Evolutionary conservation across 257 asterid genomes (phyloP), one percentile per base, ranked within the genome.

Genomic region (Salvia rosmarinus): DNA sequence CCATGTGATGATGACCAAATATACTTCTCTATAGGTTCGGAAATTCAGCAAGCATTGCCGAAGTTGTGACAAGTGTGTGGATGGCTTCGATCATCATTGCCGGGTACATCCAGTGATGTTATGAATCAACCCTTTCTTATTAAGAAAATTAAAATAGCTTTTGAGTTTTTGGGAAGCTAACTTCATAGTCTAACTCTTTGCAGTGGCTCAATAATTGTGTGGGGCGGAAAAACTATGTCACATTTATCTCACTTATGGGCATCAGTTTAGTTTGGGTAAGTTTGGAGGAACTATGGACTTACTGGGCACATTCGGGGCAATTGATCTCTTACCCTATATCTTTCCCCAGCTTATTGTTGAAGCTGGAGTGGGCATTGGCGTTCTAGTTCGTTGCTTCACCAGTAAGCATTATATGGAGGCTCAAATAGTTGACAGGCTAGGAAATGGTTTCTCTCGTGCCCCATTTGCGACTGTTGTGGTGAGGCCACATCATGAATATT

Each of bases 181-280:
- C 82, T 56, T 74, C 54, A 59, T 75, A 30, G 4, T 70, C 42
- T 77, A 56, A 64, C 25, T 13, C 28, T 39, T 68, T 83, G 71
- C 83, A 95, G 99, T 95, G 99, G 99, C 95, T 95, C 70, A 95
- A 95, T 74, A 95, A 95, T 82, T 95, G 99, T 67, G 98, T 95
- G 20, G 98, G 99, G 39, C 85, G 96, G 50, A 95, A 91, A 75
- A 95, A 95, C 83, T 95, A 95, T 70, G 75, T 49, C 6, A 89
- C 98, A 5, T 95, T 95, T 79, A 86, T 95, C 73, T 80, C 85
- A 50, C 90, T 95, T 43, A 95, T 95, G 99, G 96, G 87, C 77
- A 60, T 72, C 77, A 89, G 99, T 78, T 85, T 95, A 79, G 77
- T 91, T 40, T 95, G 99, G 98, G 99, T 95, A 84, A 75, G 97